A percentile compares a stretch with the other conserved stretches of the same genome.
Evolutionary conservation across 1,284 basidiomycete genomes (phyloP).

Genomic region (Athelia sp.): DNA sequence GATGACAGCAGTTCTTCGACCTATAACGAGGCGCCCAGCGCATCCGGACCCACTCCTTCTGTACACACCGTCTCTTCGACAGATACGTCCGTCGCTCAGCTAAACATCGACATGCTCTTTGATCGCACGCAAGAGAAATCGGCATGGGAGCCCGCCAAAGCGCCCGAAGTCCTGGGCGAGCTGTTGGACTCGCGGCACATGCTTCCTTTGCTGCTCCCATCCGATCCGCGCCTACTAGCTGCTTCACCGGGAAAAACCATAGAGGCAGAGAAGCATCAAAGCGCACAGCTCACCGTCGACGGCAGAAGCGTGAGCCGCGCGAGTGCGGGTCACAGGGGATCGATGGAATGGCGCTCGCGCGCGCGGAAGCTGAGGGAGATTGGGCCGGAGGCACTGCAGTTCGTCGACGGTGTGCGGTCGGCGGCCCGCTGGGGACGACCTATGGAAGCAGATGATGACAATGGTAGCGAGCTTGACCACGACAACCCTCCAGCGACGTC

Average conservation of each 20-base stretch:
- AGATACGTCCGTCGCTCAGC: constrained; percentile 36
- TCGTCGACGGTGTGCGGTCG: constrained; percentile 61
- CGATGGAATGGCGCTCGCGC: constrained; percentile 52
- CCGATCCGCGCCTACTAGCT: constrained; percentile 70
- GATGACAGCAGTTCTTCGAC: constrained; percentile 48
- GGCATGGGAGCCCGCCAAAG: constrained; percentile 70
- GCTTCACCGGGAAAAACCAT: constrained; percentile 53
- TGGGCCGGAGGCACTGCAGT: constrained; percentile 52
- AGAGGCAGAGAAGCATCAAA: constrained; percentile 24
- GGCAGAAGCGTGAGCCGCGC: constrained; percentile 32
- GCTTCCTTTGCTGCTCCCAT: constrained; percentile 84
- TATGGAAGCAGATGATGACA: constrained; percentile 33
- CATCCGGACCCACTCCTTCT: constrained; percentile 26
- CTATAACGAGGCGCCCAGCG: constrained; percentile 32
- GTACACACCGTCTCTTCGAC: constrained; percentile 30
- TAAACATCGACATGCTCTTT: constrained; percentile 74
- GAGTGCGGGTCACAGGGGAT: constrained; percentile 32
- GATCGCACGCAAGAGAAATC: constrained; percentile 60
- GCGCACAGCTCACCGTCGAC: constrained; percentile 25
- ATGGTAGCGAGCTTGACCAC: constrained; percentile 22
- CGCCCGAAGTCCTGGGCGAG: constrained; percentile 82
- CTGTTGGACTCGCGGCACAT: constrained; percentile 88
- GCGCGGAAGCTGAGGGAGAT: constrained; percentile 58
- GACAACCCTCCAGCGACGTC: constrained; percentile 20
- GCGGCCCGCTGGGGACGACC: constrained; percentile 39